Base-by-base conservation (phyloP, 768 basidiomycete genomes). In the Agrocybe praecox region DNA sequence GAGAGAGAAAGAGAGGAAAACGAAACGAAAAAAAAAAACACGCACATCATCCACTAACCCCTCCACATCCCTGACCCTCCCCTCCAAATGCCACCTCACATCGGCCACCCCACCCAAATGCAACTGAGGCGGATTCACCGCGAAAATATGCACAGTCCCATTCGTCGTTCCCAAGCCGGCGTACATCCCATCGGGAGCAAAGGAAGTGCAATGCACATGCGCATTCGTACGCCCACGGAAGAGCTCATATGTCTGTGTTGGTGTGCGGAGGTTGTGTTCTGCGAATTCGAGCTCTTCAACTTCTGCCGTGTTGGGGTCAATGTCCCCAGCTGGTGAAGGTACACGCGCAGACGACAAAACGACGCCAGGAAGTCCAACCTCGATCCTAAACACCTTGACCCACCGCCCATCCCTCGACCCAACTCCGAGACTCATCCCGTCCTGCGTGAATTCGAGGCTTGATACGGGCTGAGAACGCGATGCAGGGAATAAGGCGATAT, bases 151-250 rank as follows among this genome's bases (percentile, higher is more conserved):
- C 19, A 87, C 71, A 0, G 84, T 89, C 55, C 84, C 69, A 61
- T 85, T 85, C 65, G 75, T 65, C 36, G 87, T 91, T n/a, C 79
- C 82, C 33, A 92, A 69, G 2, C 84, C 90, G 17, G 85, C 69
- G 88, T 89, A 93, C 33, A 86, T 70, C 14, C 86, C 87, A 63
- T 88, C 87, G 8, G 59, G 52, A 7, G 78, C 77, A 80, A 83
- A 85, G 22, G 71, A 72, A 12, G 88, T 71, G 12, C 70, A 71
- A 52, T 86, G 83, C 14, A 94, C 80, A 5, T 82, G 71, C 6
- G 86, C 90, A 2, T 78, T 76, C n/a, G 90, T 91, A 22, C 82
- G 74, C 6, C 92, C 92, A n/a, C 91, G 76, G 44, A 80, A 76
- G 19, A 94, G 73, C 58, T 85, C 82, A 58, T 94, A 94, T 55